These are phyloP conservation scores for Xylariaceae sp. DNA, from an alignment of 2,329 filamentous ascomycete species.

Conservation along the genomic window DNA sequence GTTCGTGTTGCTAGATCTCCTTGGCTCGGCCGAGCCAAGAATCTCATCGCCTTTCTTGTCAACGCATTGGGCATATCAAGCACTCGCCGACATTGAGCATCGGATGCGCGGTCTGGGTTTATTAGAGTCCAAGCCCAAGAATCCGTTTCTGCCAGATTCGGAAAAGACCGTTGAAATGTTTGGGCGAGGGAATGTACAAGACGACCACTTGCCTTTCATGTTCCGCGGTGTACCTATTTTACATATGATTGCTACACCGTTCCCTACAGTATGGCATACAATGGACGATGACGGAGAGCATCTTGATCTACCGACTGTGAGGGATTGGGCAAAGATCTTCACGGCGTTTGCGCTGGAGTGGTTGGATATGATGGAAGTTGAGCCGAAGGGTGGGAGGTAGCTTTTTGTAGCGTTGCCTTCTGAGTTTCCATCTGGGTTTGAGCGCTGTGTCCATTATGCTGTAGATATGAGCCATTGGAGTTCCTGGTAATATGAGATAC, in stretches of 20 bases:
- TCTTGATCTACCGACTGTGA: slow-evolving; percentile 66
- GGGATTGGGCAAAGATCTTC: slow-evolving; percentile 74
- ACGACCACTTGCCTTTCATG: slow-evolving; percentile 80
- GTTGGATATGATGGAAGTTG: slow-evolving; percentile 62
- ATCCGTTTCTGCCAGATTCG: slow-evolving; percentile 56
- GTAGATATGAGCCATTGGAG: no score
- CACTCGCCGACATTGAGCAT: slow-evolving; percentile 62
- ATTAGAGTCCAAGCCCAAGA: slow-evolving; percentile 40
- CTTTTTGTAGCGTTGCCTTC: no score
- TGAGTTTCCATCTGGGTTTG: no score
- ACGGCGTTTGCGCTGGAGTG: slow-evolving; percentile 75
- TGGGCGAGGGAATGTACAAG: slow-evolving; percentile 48
- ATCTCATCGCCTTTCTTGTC: slow-evolving; percentile 73
- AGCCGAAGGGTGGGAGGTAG: slow-evolving; percentile 23
- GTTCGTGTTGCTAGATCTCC: slow-evolving; percentile 72
- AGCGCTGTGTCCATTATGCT: no score
- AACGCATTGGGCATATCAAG: slow-evolving; percentile 78
- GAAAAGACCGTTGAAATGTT: slow-evolving; percentile 42
- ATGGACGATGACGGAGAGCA: slow-evolving; percentile 70
- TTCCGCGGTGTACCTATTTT: slow-evolving; percentile 70
- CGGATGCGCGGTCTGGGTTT: slow-evolving; percentile 59
- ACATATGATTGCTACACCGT: slow-evolving; percentile 71
- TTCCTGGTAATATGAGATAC: no score
- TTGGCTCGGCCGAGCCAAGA: slow-evolving; percentile 58
- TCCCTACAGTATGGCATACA: slow-evolving; percentile 71